Percentiles rank a stretch among this genome's conserved stretches.
Conservation (phyloP, 2,329 filamentous ascomycete species). For the Coniochaeta sp. region DNA sequence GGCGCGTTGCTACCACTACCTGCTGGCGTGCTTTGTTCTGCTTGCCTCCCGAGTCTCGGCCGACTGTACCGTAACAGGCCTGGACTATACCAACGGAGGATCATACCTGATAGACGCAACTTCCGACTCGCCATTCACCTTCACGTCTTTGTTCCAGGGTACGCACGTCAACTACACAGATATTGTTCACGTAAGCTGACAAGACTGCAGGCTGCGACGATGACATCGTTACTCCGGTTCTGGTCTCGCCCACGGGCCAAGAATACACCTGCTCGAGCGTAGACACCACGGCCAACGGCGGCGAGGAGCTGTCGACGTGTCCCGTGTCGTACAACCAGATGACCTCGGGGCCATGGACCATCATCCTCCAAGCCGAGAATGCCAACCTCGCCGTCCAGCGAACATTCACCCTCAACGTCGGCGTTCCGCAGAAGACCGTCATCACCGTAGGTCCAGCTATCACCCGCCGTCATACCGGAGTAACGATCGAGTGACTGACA, state of each 20-base stretch:
- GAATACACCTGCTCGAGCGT: slow-evolving; percentile 12
- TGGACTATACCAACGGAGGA: slow-evolving; percentile 17
- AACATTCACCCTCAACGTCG: slow-evolving; percentile 12
- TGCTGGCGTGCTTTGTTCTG: slow-evolving; percentile 3
- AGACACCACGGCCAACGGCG: slow-evolving; percentile 5
- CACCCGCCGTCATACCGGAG: neutral
- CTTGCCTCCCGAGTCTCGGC: slow-evolving; percentile 1
- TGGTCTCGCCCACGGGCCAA: slow-evolving; percentile 10
- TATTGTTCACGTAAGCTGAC: neutral
- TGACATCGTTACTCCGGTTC: slow-evolving; percentile 12
- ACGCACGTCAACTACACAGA: neutral
- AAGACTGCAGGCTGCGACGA: slow-evolving; percentile 6
- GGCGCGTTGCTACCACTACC: neutral
- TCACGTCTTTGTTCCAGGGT: slow-evolving; percentile 14
- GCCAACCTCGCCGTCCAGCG: slow-evolving; percentile 13
- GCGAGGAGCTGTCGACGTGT: slow-evolving; percentile 11
- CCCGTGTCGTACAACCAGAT: slow-evolving; percentile 10
- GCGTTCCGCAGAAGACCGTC: slow-evolving; percentile 8
- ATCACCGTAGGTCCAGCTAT: slow-evolving; percentile 5
- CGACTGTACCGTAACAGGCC: slow-evolving; percentile 13
- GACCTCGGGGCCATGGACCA: slow-evolving; percentile 11
- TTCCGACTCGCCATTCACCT: slow-evolving; percentile 10
- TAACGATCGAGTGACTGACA: neutral
- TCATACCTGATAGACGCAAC: slow-evolving; percentile 15
- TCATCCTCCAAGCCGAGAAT: slow-evolving; percentile 16